Evolutionary conservation across 768 basidiomycete species (phyloP).

Genomic region (Dacryopinax spathularia): DNA sequence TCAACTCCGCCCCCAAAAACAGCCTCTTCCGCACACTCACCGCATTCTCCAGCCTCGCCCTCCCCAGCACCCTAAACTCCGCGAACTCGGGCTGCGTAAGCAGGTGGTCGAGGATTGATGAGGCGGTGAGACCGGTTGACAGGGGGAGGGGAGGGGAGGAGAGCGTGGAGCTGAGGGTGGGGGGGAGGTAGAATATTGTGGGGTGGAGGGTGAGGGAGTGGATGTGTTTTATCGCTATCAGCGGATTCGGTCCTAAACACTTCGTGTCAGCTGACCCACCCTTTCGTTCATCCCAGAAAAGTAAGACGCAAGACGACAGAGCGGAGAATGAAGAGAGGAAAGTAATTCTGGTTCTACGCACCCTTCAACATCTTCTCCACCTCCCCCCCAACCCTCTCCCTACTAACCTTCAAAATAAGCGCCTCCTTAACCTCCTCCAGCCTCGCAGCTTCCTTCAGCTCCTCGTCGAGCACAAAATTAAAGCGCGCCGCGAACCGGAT

Average conservation of each 20-base stretch:
- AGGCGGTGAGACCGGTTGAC: slow-evolving; percentile 39
- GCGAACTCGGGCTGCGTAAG: slow-evolving; percentile 20
- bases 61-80: slow-evolving; percentile 34
- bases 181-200: slow-evolving; percentile 47
- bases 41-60: slow-evolving; percentile 26
- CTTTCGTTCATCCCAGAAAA: no score
- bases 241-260: slow-evolving; percentile 52
- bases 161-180: slow-evolving; percentile 30
- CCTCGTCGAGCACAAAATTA: slow-evolving; percentile 61
- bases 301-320: no score
- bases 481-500: slow-evolving; percentile 84
- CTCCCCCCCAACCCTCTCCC: slow-evolving; percentile 86
- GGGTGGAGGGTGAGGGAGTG: slow-evolving; percentile 54
- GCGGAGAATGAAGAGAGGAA: not conserved
- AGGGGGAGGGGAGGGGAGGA: slow-evolving; percentile 31
- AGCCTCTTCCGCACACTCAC: slow-evolving; percentile 39
- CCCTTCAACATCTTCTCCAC: slow-evolving; percentile 89
- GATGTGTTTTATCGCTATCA: slow-evolving; percentile 62
- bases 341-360: slow-evolving; percentile 17
- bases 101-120: slow-evolving; percentile 43
- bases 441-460: slow-evolving; percentile 47
- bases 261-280: not conserved
- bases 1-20: slow-evolving; percentile 65
- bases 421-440: slow-evolving; percentile 43
- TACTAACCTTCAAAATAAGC: slow-evolving; percentile 63